Percentiles rank a stretch among this genome's conserved stretches.
These are phyloP conservation scores for Liquidambar formosana DNA, from an alignment of 164 flowering plant genomes.

Conservation along the genomic window DNA sequence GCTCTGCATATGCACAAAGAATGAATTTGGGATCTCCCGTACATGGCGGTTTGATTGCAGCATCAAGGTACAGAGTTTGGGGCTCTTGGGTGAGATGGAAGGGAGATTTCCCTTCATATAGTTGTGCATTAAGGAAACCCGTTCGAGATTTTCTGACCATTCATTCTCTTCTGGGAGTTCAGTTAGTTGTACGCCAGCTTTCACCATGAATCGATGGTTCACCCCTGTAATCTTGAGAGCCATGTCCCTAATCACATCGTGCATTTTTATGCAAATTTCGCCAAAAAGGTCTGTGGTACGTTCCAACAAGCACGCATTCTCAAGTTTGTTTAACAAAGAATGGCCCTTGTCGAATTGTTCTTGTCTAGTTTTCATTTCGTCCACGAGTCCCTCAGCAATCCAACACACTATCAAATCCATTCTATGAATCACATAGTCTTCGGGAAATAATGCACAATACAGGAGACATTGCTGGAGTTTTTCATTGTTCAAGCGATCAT, in stretches of 20 bases:
- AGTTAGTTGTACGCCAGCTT: neutral
- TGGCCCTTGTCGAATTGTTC: slow-evolving; percentile 18
- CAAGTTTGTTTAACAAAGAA: slow-evolving; percentile 19
- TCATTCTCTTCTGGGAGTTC: neutral
- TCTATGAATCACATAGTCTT: slow-evolving; percentile 9
- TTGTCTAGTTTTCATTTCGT: slow-evolving; percentile 3
- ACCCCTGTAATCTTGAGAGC: neutral
- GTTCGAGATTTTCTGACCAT: slow-evolving; percentile 5
- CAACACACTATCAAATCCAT: neutral
- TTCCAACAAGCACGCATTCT: slow-evolving; percentile 12
- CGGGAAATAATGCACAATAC: slow-evolving; percentile 22
- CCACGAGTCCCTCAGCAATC: slow-evolving; percentile 27
- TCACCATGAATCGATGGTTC: neutral
- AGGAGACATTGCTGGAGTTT: slow-evolving; percentile 13
- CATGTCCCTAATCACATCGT: neutral
- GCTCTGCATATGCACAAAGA: neutral
- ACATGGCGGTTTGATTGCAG: neutral
- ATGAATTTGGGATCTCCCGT: neutral
- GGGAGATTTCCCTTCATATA: neutral
- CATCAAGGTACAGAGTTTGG: neutral
- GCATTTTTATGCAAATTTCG: neutral
- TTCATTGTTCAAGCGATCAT: slow-evolving; percentile 6
- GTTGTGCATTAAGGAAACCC: slow-evolving; percentile 3
- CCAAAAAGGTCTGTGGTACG: no score
- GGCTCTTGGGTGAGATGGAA: slow-evolving; percentile 1